Base-by-base conservation (phyloP, 139 green algal species). In the Klebsormidium nitens region DNA sequence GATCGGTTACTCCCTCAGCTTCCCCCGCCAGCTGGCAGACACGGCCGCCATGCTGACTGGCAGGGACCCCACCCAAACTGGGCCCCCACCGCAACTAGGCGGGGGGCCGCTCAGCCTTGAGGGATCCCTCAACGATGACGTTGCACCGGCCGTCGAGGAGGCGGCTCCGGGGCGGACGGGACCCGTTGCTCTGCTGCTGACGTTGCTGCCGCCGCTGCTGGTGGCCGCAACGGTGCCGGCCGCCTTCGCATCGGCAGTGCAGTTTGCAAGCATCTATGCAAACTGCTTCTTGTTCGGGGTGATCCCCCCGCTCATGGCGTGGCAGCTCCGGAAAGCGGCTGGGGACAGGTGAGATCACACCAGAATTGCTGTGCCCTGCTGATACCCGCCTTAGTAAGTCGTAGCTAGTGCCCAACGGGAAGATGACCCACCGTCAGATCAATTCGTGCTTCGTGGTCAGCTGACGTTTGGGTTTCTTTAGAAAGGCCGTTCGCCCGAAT, bases 231-330 rank as follows among this genome's bases (percentile, higher is more conserved):
- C 14, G 8, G 8, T 11, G 29, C 55, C 55, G 8, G 55, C 55
- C 55, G 34, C 32, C 8, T 63, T 63, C 34, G 29, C 55, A 63
- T 6, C 55, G 32, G 55, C 55, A 11, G 8, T 63, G 8, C 8
- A 63, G 8, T 63, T 46, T 63, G 55, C 55, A 14, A 14, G 55
- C 29, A 11, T 63, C 8, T 63, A 63, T 11, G 29, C 32, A 23
- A 63, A 63, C 34, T 63, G 55, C 32, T 63, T 63, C 32, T 37
- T 63, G 55, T 63, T 63, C 32, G 55, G 55, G 14, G 34, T 63
- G 8, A 36, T 63, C 8, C 55, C 55, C 29, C 55, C 55, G 29
- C 8, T 14, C 29, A 63, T 63, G 55, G 55, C 55, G 32, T 63
- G 55, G 55, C 11, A 8, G 8, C 55, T 63, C 8, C 55, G 55